phyloP scores from a whole-genome alignment of 23 red algal species.

The Gracilariopsis chorda region DNA sequence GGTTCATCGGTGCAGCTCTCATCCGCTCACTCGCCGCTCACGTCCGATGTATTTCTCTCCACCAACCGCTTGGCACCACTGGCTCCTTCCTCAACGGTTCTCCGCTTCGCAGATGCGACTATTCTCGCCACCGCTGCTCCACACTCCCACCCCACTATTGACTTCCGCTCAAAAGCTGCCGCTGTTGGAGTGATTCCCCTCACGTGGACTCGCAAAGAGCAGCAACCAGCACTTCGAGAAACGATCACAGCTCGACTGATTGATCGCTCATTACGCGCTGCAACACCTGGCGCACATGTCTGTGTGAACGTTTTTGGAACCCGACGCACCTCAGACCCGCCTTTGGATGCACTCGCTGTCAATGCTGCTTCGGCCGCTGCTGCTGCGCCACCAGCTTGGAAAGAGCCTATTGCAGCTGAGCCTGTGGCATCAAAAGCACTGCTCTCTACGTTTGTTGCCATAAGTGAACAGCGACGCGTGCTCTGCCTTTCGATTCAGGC shows the following conservation, averaged over 20 bases:
- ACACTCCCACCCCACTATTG: too few relatives aligned
- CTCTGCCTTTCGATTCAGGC: background rate
- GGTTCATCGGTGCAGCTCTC: too few relatives aligned
- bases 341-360: slow-evolving; percentile 57
- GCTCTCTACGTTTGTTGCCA: slow-evolving; percentile 1
- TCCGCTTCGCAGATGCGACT: background rate
- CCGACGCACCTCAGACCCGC: background rate
- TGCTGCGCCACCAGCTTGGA: background rate
- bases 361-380: slow-evolving; percentile 62
- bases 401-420: slow-evolving; percentile 25
- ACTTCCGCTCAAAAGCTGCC: slow-evolving; percentile 65
- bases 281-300: slow-evolving; percentile 32
- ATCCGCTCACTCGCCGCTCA: too few relatives aligned
- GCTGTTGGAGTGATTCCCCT: slow-evolving; percentile 78
- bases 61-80: slow-evolving; percentile 33
- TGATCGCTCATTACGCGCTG: slow-evolving; percentile 75
- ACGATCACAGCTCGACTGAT: slow-evolving; percentile 64
- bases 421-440: background rate
- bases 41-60: too few relatives aligned
- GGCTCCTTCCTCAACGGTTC: background rate
- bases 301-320: slow-evolving; percentile 36
- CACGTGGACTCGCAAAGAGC: slow-evolving; percentile 68
- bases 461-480: background rate
- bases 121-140: slow-evolving; percentile 55
- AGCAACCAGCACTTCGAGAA: slow-evolving; percentile 45